Percentiles rank a stretch among this genome's conserved stretches.
Conservation (phyloP, 345 rosid species). For the Gynandropsis gynandra region DNA sequence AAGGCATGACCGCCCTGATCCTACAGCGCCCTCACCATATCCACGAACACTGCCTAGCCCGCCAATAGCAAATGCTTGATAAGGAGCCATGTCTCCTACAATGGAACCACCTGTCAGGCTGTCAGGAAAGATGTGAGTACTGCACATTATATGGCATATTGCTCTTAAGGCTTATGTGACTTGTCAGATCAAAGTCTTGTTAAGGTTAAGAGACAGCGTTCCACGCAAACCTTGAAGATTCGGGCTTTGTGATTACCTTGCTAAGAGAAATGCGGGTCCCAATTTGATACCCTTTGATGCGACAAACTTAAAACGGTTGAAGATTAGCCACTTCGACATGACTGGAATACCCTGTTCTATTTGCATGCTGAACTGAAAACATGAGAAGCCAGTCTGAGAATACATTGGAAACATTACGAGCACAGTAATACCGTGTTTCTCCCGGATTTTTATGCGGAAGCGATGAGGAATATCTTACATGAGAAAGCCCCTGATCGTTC, state of each 20-base stretch:
- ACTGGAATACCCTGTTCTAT: slow-evolving; percentile 95
- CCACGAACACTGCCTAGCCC: slow-evolving; percentile 87
- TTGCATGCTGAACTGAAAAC: slow-evolving; percentile 69
- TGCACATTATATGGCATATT: slow-evolving; percentile 7
- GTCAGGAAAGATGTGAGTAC: slow-evolving; percentile 32
- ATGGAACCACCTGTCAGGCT: slow-evolving; percentile 95
- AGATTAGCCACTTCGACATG: slow-evolving; percentile 83
- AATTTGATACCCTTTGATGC: slow-evolving; percentile 81
- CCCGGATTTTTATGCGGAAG: not conserved
- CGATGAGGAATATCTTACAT: slow-evolving; percentile 39
- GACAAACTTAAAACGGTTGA: slow-evolving; percentile 80
- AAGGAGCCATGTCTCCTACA: slow-evolving; percentile 99
- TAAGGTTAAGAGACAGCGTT: no score
- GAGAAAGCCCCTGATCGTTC: slow-evolving; percentile 68
- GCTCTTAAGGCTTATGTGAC: slow-evolving; percentile 4
- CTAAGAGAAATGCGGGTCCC: slow-evolving; percentile 80
- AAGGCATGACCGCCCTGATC: slow-evolving; percentile 88
- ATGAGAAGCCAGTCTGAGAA: slow-evolving; percentile 20
- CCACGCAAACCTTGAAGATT: not conserved
- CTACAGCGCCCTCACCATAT: slow-evolving; percentile 93
- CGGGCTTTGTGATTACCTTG: slow-evolving; percentile 46
- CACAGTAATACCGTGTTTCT: not conserved
- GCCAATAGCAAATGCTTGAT: slow-evolving; percentile 94
- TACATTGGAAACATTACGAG: not conserved
- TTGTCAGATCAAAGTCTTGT: not conserved